A percentile compares a stretch with the other conserved stretches of the same genome.
These are phyloP conservation scores for Begonia fuchsioides DNA, from an alignment of 306 rosid species.

Conservation along the genomic window DNA sequence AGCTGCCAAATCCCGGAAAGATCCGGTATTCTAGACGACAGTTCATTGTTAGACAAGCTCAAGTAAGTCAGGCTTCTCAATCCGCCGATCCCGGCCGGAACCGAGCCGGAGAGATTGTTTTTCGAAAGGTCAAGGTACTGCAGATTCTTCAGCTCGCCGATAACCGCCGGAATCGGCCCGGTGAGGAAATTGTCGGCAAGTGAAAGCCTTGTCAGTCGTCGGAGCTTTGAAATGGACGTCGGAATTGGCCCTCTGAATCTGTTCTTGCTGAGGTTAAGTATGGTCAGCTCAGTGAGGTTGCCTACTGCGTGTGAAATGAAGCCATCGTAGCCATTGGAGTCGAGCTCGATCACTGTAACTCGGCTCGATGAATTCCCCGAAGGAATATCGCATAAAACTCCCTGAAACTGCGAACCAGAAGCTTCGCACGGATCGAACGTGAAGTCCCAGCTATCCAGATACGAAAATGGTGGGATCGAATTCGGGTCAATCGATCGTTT, in stretches of 20 bases:
- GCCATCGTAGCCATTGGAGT: slow-evolving; percentile 33
- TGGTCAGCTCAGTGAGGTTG: slow-evolving; percentile 23
- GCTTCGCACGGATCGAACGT: slow-evolving; percentile 24
- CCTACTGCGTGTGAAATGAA: slow-evolving; percentile 27
- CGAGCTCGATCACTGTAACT: slow-evolving; percentile 29
- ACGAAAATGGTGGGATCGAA: slow-evolving; percentile 19
- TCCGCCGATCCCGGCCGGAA: slow-evolving; percentile 12
- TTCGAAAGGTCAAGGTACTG: slow-evolving; percentile 15
- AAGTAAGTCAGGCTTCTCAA: slow-evolving; percentile 18
- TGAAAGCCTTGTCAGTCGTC: slow-evolving; percentile 25
- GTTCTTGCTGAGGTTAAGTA: slow-evolving; percentile 24
- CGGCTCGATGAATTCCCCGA: slow-evolving; percentile 25
- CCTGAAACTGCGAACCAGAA: slow-evolving; percentile 25
- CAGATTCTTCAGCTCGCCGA: slow-evolving; percentile 16
- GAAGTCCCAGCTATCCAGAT: slow-evolving; percentile 29
- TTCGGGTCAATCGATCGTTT: slow-evolving; percentile 26
- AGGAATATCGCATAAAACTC: slow-evolving; percentile 27
- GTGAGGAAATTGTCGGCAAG: slow-evolving; percentile 28
- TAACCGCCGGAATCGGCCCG: slow-evolving; percentile 15
- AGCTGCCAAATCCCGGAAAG: slow-evolving; percentile 26
- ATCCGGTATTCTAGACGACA: slow-evolving; percentile 25
- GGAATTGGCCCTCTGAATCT: slow-evolving; percentile 36
- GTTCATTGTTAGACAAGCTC: slow-evolving; percentile 22
- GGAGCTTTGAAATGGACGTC: slow-evolving; percentile 15
- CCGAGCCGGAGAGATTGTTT: slow-evolving; percentile 23